These are phyloP conservation scores for Jamesozyma jinghongensis DNA, from an alignment of 805 yeast genomes.

Conservation along the genomic window DNA sequence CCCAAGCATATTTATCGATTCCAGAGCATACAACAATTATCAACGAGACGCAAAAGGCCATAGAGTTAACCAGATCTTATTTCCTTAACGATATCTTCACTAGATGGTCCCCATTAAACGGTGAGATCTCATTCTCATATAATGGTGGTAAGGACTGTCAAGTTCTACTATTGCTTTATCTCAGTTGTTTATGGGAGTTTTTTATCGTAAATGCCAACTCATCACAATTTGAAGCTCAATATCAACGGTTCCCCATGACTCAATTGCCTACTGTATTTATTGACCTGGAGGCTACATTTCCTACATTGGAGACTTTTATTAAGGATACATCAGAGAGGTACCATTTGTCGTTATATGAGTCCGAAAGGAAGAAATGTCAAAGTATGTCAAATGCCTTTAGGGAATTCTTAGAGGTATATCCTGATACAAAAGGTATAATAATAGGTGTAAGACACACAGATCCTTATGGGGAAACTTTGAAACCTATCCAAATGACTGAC, in stretches of 20 bases:
- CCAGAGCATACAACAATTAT: slow-evolving; percentile 10
- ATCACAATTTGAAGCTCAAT: slow-evolving; percentile 21
- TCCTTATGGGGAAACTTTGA: slow-evolving; percentile 61
- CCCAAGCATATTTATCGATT: slow-evolving; percentile 18
- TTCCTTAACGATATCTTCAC: slow-evolving; percentile 22
- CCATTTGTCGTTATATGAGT: slow-evolving; percentile 39
- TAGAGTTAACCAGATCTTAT: slow-evolving; percentile 15
- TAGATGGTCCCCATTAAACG: slow-evolving; percentile 26
- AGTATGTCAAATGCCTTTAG: slow-evolving; percentile 60
- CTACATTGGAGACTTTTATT: slow-evolving; percentile 61
- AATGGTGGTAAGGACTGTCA: slow-evolving; percentile 97
- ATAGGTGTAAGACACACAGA: slow-evolving; percentile 87
- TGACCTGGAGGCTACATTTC: slow-evolving; percentile 63
- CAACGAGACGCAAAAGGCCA: slow-evolving; percentile 24
- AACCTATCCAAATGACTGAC: slow-evolving; percentile 66
- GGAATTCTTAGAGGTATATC: slow-evolving; percentile 44
- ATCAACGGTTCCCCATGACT: slow-evolving; percentile 18
- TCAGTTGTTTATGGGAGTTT: slow-evolving; percentile 43
- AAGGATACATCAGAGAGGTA: slow-evolving; percentile 44
- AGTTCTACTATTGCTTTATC: slow-evolving; percentile 68
- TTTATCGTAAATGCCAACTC: slow-evolving; percentile 10
- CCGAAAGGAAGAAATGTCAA: slow-evolving; percentile 22
- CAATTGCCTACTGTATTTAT: slow-evolving; percentile 53
- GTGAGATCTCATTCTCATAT: slow-evolving; percentile 68
- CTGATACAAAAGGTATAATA: slow-evolving; percentile 58